phyloP scores from a whole-genome alignment of 441 rosid genomes.

The Theobroma grandiflorum region DNA sequence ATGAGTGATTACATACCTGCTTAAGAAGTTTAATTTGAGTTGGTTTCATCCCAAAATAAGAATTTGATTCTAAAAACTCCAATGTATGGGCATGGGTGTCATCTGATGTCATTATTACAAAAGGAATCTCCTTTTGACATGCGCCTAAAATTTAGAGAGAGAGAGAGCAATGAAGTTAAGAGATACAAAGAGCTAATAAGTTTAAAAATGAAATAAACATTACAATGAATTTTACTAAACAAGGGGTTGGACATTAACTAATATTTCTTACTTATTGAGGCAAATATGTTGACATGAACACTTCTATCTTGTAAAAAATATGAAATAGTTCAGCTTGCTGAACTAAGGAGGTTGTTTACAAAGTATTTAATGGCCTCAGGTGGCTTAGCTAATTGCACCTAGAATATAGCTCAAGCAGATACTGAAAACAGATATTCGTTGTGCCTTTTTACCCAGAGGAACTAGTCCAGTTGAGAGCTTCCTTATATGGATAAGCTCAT shows the following conservation, averaged over 20 bases:
- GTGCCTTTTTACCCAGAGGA: background rate
- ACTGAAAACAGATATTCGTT: background rate
- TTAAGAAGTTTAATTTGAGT: slow-evolving; percentile 88
- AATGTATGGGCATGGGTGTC: slow-evolving; percentile 85
- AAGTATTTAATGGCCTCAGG: slow-evolving; percentile 3
- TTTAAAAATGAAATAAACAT: background rate
- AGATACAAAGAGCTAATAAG: slow-evolving; percentile 3
- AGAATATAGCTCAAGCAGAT: background rate
- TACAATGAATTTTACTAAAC: background rate
- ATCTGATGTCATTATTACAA: slow-evolving; percentile 96
- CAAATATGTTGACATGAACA: background rate
- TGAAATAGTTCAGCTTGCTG: background rate
- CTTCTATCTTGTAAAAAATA: background rate
- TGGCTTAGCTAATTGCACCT: background rate
- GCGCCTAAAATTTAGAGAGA: slow-evolving; percentile 49
- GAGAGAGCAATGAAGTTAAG: background rate
- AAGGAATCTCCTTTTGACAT: slow-evolving; percentile 71
- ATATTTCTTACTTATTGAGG: background rate
- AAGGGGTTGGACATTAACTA: background rate
- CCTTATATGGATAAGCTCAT: background rate
- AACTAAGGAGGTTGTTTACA: slow-evolving; percentile 7
- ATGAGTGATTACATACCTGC: slow-evolving; percentile 63
- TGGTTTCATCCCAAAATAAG: slow-evolving; percentile 93
- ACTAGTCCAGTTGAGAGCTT: background rate
- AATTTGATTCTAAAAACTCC: slow-evolving; percentile 74